Evolutionary conservation across 108 stramenopile species (phyloP).

Genomic region (Cyclotella choctawhatcheeana): DNA sequence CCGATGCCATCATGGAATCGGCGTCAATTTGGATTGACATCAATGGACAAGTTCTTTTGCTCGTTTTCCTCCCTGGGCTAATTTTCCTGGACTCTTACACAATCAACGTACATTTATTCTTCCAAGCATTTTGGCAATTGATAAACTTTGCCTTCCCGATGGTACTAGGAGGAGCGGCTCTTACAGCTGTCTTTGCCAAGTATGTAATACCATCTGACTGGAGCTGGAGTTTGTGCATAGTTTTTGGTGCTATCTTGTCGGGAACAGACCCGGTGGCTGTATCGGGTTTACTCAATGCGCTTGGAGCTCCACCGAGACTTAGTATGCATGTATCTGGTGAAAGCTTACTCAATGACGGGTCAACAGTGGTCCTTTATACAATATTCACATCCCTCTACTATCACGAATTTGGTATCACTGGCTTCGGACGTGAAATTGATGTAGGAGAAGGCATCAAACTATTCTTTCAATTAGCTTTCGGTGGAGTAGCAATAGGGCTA

Average conservation of each 20-base stretch:
- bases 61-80: conserved; percentile 45
- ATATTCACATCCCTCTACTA: conserved; percentile 73
- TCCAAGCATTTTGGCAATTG: conserved; percentile 55
- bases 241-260: conserved; percentile 83
- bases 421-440: conserved; percentile 34
- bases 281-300: conserved; percentile 74
- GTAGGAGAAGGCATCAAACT: conserved; percentile 24
- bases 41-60: conserved; percentile 31
- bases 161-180: conserved; percentile 70
- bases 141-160: conserved; percentile 89
- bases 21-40: conserved; percentile 34
- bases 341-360: conserved; percentile 87
- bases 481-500: conserved; percentile 80
- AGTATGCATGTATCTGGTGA: conserved; percentile 80
- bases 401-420: conserved; percentile 40
- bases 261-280: conserved; percentile 97
- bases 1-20: conserved; percentile 40
- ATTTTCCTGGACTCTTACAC: conserved; percentile 49
- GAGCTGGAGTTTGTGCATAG: conserved; percentile 67
- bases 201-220: conserved; percentile 77
- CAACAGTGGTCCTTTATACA: conserved; percentile 89
- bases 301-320: conserved; percentile 76
- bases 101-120: conserved; percentile 76
- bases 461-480: conserved; percentile 43
- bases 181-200: conserved; percentile 66